Evolutionary conservation across 2,329 filamentous ascomycete species (phyloP).

Genomic region (Botryotinia narcissicola): DNA sequence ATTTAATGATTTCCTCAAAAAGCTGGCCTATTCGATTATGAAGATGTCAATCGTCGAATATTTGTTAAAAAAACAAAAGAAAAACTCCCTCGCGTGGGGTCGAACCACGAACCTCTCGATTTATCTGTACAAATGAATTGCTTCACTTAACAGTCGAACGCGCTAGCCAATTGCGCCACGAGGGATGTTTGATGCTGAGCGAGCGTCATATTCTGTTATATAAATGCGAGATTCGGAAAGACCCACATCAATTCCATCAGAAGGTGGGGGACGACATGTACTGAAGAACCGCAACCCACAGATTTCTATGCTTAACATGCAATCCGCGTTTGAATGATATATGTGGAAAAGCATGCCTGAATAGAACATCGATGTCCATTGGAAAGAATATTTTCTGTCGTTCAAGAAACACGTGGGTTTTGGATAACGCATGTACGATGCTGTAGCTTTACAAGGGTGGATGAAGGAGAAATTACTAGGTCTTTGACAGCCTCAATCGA

Average conservation of each 20-base stretch:
- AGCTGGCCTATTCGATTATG: background rate
- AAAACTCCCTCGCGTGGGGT: background rate
- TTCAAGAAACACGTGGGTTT: too few species aligned
- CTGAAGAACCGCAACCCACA: background rate
- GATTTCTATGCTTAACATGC: background rate
- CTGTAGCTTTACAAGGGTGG: background rate
- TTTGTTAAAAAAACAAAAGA: background rate
- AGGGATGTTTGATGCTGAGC: slow-evolving; percentile 6
- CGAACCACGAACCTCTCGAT: slow-evolving; percentile 16
- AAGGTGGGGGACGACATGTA: slow-evolving; percentile 7
- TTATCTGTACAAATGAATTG: background rate
- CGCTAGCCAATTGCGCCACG: slow-evolving; percentile 19
- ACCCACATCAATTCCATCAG: background rate
- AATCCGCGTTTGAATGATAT: background rate
- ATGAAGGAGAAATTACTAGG: background rate
- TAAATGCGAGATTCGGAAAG: background rate
- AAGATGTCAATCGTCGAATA: background rate
- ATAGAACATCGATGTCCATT: background rate
- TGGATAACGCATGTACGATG: background rate
- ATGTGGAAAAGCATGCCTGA: background rate
- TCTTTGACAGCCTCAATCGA: background rate
- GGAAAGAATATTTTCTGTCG: background rate
- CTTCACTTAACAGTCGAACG: slow-evolving; percentile 10
- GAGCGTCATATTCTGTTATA: background rate
- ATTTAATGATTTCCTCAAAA: background rate